A percentile compares a stretch with the other conserved stretches of the same genome.
These are phyloP conservation scores for Aspergillus mulundensis DNA, from an alignment of 495 filamentous ascomycete genomes.

Conservation along the genomic window DNA sequence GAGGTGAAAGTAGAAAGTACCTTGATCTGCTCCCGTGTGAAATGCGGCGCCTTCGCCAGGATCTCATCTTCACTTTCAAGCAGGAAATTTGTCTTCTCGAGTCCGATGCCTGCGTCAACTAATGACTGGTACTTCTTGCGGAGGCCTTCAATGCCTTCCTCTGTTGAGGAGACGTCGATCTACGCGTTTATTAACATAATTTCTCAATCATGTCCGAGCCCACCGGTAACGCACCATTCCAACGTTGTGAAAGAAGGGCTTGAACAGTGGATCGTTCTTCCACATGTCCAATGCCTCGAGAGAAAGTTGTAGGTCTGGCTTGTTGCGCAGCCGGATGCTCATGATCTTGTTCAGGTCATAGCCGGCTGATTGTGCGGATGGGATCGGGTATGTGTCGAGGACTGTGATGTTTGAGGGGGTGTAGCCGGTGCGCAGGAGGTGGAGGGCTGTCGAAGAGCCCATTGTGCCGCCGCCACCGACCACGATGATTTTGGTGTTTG, in stretches of 20 bases:
- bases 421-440: conserved; percentile 2
- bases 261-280: conserved; percentile 4
- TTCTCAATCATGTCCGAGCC: neutral
- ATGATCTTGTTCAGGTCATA: conserved; percentile 8
- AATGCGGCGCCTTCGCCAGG: neutral
- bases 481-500: conserved; percentile 1
- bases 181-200: neutral
- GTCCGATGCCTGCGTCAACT: neutral
- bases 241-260: conserved; percentile 3
- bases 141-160: neutral
- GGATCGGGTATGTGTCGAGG: conserved; percentile 2
- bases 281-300: conserved; percentile 4
- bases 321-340: conserved; percentile 4
- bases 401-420: conserved; percentile 5
- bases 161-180: neutral
- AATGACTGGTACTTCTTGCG: neutral
- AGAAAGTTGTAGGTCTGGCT: neutral
- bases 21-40: neutral
- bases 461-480: conserved; percentile 5
- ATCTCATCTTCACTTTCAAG: neutral
- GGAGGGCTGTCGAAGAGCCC: conserved; percentile 3
- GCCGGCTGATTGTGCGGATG: neutral
- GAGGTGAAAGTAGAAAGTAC: neutral
- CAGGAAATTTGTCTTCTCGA: conserved; percentile 1
- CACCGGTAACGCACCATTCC: neutral